A percentile compares a stretch with the other conserved stretches of the same genome.
Conservation (phyloP, 441 rosid species). For the Lagerstroemia fauriei region DNA sequence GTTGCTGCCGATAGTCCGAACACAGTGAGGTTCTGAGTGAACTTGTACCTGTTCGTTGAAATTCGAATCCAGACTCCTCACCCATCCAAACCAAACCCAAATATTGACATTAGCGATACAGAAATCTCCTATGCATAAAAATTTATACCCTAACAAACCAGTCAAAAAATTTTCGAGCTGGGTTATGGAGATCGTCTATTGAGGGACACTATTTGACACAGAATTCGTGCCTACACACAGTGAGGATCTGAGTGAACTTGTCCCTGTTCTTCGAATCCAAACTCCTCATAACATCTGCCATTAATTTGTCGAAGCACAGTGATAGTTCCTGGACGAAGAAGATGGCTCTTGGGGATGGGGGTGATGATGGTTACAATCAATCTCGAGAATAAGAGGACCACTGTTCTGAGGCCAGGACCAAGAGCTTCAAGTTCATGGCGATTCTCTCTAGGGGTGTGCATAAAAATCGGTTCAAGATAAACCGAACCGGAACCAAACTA, state of each 20-base stretch:
- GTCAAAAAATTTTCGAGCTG: neutral
- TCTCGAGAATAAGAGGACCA: too few relatives aligned
- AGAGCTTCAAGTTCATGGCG: too few relatives aligned
- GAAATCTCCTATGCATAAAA: neutral
- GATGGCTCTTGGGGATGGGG: too few relatives aligned
- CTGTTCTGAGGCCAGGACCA: too few relatives aligned
- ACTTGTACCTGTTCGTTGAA: slow-evolving; percentile 95
- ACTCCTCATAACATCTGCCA: slow-evolving; percentile 83
- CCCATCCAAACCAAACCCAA: neutral
- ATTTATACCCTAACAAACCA: neutral
- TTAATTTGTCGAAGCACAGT: slow-evolving; percentile 79
- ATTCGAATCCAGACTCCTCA: slow-evolving; percentile 71
- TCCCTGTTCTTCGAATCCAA: slow-evolving; percentile 94
- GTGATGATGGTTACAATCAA: too few relatives aligned
- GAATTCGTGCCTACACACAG: slow-evolving; percentile 81
- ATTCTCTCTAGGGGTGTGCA: too few relatives aligned
- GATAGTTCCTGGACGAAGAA: too few relatives aligned
- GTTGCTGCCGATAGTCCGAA: slow-evolving; percentile 58
- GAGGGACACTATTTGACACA: slow-evolving; percentile 55
- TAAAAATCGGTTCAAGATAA: too few relatives aligned
- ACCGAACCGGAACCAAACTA: too few relatives aligned
- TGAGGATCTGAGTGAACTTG: slow-evolving; percentile 87
- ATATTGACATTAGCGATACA: neutral
- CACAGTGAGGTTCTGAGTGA: slow-evolving; percentile 81
- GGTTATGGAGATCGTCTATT: neutral